Evolutionary conservation across 805 yeast species (phyloP), one percentile per base, ranked within the genome.

Genomic region (Candida broadrunensis): DNA sequence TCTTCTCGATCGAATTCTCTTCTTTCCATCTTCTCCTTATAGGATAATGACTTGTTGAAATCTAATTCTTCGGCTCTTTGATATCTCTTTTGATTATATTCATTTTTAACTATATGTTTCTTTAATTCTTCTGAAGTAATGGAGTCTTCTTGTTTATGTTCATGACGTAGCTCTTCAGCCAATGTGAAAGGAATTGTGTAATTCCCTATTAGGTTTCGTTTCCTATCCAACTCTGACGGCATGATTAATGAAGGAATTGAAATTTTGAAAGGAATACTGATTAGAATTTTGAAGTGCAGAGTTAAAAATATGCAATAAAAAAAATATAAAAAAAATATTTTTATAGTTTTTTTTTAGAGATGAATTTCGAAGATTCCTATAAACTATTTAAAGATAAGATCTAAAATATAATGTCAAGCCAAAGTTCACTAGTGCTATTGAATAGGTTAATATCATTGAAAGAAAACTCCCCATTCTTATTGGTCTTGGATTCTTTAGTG

Each of bases 391-490:
- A 7, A 9, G 9, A 21, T 21, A 21, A 9, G 24, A 21, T 21
- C 6, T 9, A 6, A 21, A 7, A 21, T 21, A 21, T 20, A 15
- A 65, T 66, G 72, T 48, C 66, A 13, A 49, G 55, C 3, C 71
- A 64, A 43, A 61, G 53, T 33, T 59, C 73, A 3, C 44, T 58
- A 5, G 83, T 84, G 24, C 66, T 89, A 5, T 67, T 90, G 41
- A 79, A 74, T 35, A 66, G 98, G 43, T 66, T 88, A 5, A 60
- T 93, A 2, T 62, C 81, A 2, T 63, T 87, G 38, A 85, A 82
- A 48, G 98, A 93, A 52, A 61, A 61, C 17, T 76, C 91, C 0
- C 95, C 96, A 0, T 77, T 91, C 40, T 59, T 88, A 2, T 68
- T 91, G 4, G 67, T 85, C 3, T 55, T 77, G 7, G 98, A 93